phyloP scores from a whole-genome alignment of 106 monocot species.

The Iris macrosiphon region DNA sequence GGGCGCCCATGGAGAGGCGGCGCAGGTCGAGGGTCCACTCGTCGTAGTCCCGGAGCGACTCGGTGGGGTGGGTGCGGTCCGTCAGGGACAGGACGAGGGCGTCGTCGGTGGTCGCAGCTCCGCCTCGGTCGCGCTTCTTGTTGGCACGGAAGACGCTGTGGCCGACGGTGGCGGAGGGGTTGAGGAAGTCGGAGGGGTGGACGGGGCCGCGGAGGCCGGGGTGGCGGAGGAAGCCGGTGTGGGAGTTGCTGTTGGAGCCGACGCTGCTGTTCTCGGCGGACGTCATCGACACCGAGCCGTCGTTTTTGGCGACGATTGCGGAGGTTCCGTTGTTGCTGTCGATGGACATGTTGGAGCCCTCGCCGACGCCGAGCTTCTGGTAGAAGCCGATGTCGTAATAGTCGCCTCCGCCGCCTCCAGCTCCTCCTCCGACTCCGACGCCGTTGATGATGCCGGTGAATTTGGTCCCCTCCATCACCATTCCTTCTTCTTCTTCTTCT shows the following conservation, averaged over 20 bases:
- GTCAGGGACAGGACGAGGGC: conserved; percentile 52
- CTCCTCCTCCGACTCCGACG: conserved; percentile 6
- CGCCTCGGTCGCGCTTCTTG: conserved; percentile 28
- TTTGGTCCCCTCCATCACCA: conserved; percentile 44
- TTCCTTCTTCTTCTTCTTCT: no score
- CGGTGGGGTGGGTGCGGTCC: conserved; percentile 33
- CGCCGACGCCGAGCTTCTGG: conserved; percentile 43
- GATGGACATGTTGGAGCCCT: conserved; percentile 56
- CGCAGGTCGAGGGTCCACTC: conserved; percentile 63
- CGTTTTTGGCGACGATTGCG: conserved; percentile 24
- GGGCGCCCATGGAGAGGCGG: conserved; percentile 45
- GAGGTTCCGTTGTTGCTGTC: conserved; percentile 27
- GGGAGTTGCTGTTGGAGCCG: conserved; percentile 43
- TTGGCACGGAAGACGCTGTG: conserved; percentile 34
- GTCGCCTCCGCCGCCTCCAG: background rate
- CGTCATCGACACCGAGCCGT: conserved; percentile 39
- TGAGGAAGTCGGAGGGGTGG: conserved; percentile 19
- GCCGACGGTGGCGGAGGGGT: conserved; percentile 24
- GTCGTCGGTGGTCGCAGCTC: conserved; percentile 38
- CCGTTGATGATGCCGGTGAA: conserved; percentile 23
- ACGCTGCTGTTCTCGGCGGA: conserved; percentile 41
- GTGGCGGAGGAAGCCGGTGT: conserved; percentile 48
- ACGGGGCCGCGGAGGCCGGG: conserved; percentile 35
- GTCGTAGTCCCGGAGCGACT: conserved; percentile 46
- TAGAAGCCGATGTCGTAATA: conserved; percentile 47